Base-by-base conservation (phyloP, 2,329 filamentous ascomycete species). In the Massarina eburnea region DNA sequence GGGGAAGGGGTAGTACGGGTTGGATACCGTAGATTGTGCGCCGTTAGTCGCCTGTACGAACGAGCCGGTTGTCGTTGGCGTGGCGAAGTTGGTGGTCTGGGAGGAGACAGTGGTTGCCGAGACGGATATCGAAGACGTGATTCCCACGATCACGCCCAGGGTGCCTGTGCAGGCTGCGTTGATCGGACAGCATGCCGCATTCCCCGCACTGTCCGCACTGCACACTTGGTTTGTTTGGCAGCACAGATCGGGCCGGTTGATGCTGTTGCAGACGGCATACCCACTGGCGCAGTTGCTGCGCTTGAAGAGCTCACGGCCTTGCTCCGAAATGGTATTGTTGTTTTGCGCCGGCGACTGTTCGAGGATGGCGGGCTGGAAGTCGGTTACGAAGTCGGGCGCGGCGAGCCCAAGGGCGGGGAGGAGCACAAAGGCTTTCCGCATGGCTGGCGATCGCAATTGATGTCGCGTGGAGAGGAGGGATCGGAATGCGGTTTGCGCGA, bases 141-240 rank as follows among this genome's bases (percentile, higher is more conserved):
- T 29, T 14, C 30, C 7, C 5, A 30, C 41, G n/a, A 54, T 44
- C 39, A 41, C 39, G 20, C 45, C 57, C 26, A 84, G 72, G 8
- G 72, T 76, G 2, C 82, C 82, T 0, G 81, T 84, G 58, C 82
- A 85, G 21, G 71, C 76, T 12, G 78, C 77, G 40, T 78, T 76
- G 20, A 68, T 73, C 0, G 81, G 81, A 67, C 82, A 85, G 72
- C 82, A 85, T 19, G 81, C 82, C 43, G 84, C 77, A 49, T 83
- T 73, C 43, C 80, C 75, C 29, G 75, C 78, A 32, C 68, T 66
- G 64, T 85, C 82, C 40, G 75, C 73, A 33, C 77, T 75, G 69
- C 82, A 85, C 45, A 75, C 71, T 18, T 79, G 75, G 39, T 71
- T 73, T 32, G 70, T 66, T 26, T 70, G 70, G 65, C 82, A 85